Evolutionary conservation across 441 rosid genomes (phyloP), one percentile per base, ranked within the genome.

Genomic region (Jatropha podagrica): DNA sequence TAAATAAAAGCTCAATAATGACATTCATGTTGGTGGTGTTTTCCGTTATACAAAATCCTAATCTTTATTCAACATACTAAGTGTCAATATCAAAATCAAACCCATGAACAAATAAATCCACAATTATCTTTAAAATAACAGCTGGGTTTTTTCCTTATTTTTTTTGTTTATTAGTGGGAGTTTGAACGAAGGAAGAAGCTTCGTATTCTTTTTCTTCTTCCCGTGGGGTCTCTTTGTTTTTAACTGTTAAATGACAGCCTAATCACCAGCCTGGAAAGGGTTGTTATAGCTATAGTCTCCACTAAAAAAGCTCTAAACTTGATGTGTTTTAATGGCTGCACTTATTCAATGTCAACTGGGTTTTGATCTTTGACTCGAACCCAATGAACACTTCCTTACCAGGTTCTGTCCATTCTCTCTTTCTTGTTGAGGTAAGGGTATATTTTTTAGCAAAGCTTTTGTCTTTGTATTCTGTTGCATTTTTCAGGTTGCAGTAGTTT

Each of bases 181-280:
- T 63, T 42, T 52, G 11, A 68, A 26, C 27, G 26, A 68, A 51
- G 72, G 38, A 72, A 37, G 79, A 66, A 67, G 59, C 44, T 68
- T 80, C 79, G 49, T 48, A 11, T n/a, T 26, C 38, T 78, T 65
- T 71, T 69, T 65, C 70, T 66, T 46, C 61, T n/a, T 56, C 27
- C 15, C 84, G 87, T 79, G 66, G 77, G 72, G 59, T 42, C 58
- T 64, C 48, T 64, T 37, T 69, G n/a, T 46, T 41, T 73, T 71
- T 74, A 70, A 58, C 44, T 61, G 42, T 77, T 77, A 72, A 76
- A 70, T 83, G 87, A 82, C 89, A 88, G 89, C 89, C 84, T 86
- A 64, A 85, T 85, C 79, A 81, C 83, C 94, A 86, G 91, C 89
- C 90, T 89, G 94, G 91, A 88, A 86, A 86, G 86, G 71, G 86